A percentile compares a stretch with the other conserved stretches of the same genome.
Conservation (phyloP, 1,139 yeast species). For the Kodamaea sp. region DNA sequence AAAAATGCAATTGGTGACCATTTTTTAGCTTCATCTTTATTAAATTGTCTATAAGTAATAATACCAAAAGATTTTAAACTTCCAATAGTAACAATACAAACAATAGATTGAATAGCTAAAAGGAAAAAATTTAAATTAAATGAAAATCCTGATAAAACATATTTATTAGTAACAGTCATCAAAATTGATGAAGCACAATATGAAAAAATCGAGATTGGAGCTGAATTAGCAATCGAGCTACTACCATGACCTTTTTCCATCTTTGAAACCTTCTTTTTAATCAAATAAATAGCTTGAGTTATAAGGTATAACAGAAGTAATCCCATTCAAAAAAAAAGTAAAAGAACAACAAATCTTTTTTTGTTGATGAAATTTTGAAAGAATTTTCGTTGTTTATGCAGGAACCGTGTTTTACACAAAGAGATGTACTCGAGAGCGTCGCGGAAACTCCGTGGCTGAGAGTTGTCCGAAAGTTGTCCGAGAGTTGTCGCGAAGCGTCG, state of each 20-base stretch:
- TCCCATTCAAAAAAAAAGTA: constrained; percentile 32
- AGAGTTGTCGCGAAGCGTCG: too few relatives aligned
- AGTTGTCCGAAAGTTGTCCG: too few relatives aligned
- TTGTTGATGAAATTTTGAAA: neutral
- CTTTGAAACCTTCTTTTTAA: constrained; percentile 20
- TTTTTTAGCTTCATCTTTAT: constrained; percentile 84
- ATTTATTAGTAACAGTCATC: constrained; percentile 98
- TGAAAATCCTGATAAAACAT: constrained; percentile 74
- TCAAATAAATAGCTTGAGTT: constrained; percentile 34
- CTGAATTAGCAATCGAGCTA: constrained; percentile 63
- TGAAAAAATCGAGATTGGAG: constrained; percentile 77
- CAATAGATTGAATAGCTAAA: constrained; percentile 75
- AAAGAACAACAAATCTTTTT: neutral
- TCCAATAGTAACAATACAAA: constrained; percentile 73
- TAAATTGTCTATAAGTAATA: constrained; percentile 83
- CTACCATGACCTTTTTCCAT: constrained; percentile 12
- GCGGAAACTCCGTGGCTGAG: neutral
- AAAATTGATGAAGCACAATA: constrained; percentile 91
- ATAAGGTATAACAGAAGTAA: constrained; percentile 38
- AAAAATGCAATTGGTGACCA: constrained; percentile 92
- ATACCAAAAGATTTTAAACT: constrained; percentile 68
- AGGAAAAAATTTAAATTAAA: constrained; percentile 92
- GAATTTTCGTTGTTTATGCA: neutral
- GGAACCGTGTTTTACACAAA: too few relatives aligned
- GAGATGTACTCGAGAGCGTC: too few relatives aligned